These are phyloP conservation scores for Heterobasidion parviporum DNA, from an alignment of 1,284 basidiomycete species.

Conservation along the genomic window DNA sequence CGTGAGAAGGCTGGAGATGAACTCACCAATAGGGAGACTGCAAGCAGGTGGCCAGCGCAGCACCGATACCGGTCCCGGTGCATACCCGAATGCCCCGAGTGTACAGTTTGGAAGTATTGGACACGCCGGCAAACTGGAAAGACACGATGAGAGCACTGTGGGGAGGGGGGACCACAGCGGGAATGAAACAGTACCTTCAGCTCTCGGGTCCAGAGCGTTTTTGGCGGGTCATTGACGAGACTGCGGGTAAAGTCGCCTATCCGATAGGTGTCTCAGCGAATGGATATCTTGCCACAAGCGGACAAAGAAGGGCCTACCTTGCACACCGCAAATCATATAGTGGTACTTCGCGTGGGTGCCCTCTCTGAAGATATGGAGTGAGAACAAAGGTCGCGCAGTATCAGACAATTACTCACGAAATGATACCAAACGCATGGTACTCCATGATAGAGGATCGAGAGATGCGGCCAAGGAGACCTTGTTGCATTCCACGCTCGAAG, in stretches of 20 bases:
- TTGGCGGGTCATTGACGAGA: slow-evolving; percentile 61
- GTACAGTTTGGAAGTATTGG: slow-evolving; percentile 69
- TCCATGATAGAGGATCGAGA: slow-evolving; percentile 50
- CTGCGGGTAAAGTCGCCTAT: slow-evolving; percentile 64
- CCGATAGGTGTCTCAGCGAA: neutral
- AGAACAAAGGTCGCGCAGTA: neutral
- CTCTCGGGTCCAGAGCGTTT: slow-evolving; percentile 62
- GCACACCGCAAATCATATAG: slow-evolving; percentile 72
- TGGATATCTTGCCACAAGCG: neutral
- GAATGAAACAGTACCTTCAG: slow-evolving; percentile 41
- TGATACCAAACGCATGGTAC: slow-evolving; percentile 55
- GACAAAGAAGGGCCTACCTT: slow-evolving; percentile 31
- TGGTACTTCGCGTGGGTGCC: slow-evolving; percentile 62
- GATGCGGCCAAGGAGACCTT: slow-evolving; percentile 49
- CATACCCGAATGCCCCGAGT: slow-evolving; percentile 70
- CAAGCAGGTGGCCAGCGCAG: slow-evolving; percentile 66
- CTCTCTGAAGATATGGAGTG: slow-evolving; percentile 35
- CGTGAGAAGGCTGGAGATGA: slow-evolving; percentile 6
- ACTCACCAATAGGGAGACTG: slow-evolving; percentile 62
- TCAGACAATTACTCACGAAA: slow-evolving; percentile 32
- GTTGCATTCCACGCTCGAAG: slow-evolving; percentile 58
- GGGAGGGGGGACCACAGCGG: neutral
- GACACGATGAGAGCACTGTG: neutral
- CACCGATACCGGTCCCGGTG: slow-evolving; percentile 72
- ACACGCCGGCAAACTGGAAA: slow-evolving; percentile 64